These are phyloP conservation scores for Kandelia obovata DNA, from an alignment of 345 rosid species.

Conservation along the genomic window DNA sequence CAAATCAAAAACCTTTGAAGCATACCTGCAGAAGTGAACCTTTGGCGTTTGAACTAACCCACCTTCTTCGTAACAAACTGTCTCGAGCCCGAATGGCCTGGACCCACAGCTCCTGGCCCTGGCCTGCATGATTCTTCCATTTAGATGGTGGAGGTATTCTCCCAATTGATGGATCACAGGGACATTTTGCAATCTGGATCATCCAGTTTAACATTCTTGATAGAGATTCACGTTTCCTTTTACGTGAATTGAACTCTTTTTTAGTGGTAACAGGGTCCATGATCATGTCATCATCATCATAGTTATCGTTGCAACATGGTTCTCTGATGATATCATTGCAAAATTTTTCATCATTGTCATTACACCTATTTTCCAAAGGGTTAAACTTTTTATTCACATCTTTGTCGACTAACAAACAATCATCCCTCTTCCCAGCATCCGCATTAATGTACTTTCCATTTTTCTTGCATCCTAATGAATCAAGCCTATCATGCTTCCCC, in stretches of 20 bases:
- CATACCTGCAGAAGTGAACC: slow-evolving; percentile 15
- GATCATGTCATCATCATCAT: slow-evolving; percentile 10
- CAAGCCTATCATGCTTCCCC: slow-evolving; percentile 23
- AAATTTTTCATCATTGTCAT: slow-evolving; percentile 25
- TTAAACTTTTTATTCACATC: slow-evolving; percentile 13
- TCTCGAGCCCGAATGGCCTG: slow-evolving; percentile 50
- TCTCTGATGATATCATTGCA: background rate
- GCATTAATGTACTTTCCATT: slow-evolving; percentile 11
- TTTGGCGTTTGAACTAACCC: slow-evolving; percentile 7
- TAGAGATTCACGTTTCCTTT: slow-evolving; percentile 45
- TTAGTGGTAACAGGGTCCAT: slow-evolving; percentile 11
- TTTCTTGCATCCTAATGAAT: slow-evolving; percentile 12
- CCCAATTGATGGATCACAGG: slow-evolving; percentile 43
- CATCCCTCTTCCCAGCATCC: slow-evolving; percentile 14
- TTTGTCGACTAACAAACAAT: slow-evolving; percentile 12
- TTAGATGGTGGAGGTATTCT: slow-evolving; percentile 38
- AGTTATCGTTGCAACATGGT: slow-evolving; percentile 5
- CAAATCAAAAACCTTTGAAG: background rate
- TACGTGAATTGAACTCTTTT: slow-evolving; percentile 22
- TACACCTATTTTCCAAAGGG: slow-evolving; percentile 13
- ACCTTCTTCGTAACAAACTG: slow-evolving; percentile 36
- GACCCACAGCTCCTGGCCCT: slow-evolving; percentile 37
- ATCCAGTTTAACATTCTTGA: slow-evolving; percentile 62
- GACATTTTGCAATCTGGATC: slow-evolving; percentile 44
- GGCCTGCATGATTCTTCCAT: slow-evolving; percentile 37